Evolutionary conservation across 768 basidiomycete genomes (phyloP), one percentile per base, ranked within the genome.

Genomic region (Amanita thiersii): DNA sequence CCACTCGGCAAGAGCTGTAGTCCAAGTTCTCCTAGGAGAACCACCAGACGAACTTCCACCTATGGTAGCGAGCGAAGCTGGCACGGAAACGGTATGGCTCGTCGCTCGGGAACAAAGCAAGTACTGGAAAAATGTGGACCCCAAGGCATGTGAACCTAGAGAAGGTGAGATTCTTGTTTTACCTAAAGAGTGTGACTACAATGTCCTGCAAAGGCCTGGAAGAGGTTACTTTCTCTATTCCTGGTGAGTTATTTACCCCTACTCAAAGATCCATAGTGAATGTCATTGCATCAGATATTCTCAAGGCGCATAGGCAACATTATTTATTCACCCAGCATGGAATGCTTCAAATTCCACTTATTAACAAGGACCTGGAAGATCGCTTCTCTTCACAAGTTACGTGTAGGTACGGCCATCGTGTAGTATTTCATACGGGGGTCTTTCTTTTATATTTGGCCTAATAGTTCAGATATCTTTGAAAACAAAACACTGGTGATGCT

Each of bases 111-210:
- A 89, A 39, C 94, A 97, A 58, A 86, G 82, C 54, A 84, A 81
- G 57, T 86, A 85, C 56, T 99, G 96, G 96, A 90, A 83, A 58
- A 80, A 65, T 52, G 72, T 98, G 26, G 79, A 86, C 51, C 81
- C 82, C 0, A 88, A 84, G 59, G 70, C 79, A 7, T 84, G 83
- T 50, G 87, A 92, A 57, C 87, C 89, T 11, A 72, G 74, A 39
- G 82, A 87, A 64, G 81, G 93, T 86, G 51, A 18, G n/a, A 29
- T 19, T 20, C 17, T 39, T 3, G 20, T 31, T 1, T 33, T 37
- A n/a, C 26, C 25, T 42, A 24, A 11, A 18, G 33, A 19, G 6
- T 37, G n/a, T 20, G 2, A 20, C 30, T 43, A 33, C 35, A 9
- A 25, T 36, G 24, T 32, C 50, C 3, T 20, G 42, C 36, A 14